Evolutionary conservation across 768 basidiomycete genomes (phyloP).

Genomic region (Termitomyces sp.): DNA sequence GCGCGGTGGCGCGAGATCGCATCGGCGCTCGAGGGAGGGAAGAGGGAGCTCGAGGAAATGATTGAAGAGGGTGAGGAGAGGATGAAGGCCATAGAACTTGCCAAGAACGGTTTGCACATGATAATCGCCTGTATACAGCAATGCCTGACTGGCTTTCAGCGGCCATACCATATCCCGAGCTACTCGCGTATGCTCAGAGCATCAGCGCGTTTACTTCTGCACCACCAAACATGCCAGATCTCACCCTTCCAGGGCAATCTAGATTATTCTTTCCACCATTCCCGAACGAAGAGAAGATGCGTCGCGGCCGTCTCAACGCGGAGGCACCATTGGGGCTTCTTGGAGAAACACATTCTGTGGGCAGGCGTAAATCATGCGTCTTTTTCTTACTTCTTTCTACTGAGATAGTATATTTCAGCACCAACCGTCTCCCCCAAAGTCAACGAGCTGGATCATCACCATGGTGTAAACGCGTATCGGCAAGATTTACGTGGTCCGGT

Average conservation of each 20-base stretch:
- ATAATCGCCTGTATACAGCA: not conserved
- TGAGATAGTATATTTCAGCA: constrained; percentile 32
- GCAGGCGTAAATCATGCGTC: constrained; percentile 48
- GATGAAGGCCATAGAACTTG: constrained; percentile 62
- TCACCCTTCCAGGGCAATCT: constrained; percentile 62
- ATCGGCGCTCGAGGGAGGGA: constrained; percentile 57
- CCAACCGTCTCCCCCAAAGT: constrained; percentile 57
- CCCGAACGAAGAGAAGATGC: constrained; percentile 90
- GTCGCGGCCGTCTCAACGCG: constrained; percentile 71
- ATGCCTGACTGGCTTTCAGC: constrained; percentile 34
- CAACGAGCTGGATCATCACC: constrained; percentile 41
- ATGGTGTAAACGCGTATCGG: constrained; percentile 64
- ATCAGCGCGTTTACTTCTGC: constrained; percentile 85
- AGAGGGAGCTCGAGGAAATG: constrained; percentile 61
- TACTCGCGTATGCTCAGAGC: constrained; percentile 81
- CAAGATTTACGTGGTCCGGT: constrained; percentile 57
- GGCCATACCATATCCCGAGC: constrained; percentile 76
- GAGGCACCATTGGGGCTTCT: constrained; percentile 74
- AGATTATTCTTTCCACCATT: constrained; percentile 87
- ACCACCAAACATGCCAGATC: constrained; percentile 82
- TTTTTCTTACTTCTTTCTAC: constrained; percentile 1
- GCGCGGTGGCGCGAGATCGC: constrained; percentile 66
- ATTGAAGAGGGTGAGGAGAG: constrained; percentile 75
- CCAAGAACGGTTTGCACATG: constrained; percentile 54
- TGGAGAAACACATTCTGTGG: constrained; percentile 81